A percentile compares a stretch with the other conserved stretches of the same genome.
Conservation (phyloP, 495 filamentous ascomycete species). For the Glarea lozoyensis region DNA sequence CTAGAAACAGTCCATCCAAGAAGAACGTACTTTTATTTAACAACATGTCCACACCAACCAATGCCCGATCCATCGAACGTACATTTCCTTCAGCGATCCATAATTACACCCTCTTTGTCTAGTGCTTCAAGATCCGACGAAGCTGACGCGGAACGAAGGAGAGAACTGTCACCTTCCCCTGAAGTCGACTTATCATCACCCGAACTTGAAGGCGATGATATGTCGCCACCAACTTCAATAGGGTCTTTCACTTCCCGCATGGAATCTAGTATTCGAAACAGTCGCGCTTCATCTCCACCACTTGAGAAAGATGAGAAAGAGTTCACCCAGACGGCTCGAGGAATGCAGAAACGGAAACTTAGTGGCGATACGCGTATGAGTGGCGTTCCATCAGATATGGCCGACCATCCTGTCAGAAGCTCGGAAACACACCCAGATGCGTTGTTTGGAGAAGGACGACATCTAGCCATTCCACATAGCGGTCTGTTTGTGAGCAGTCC, state of each 20-base stretch:
- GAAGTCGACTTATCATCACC: constrained; percentile 87
- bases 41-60: constrained; percentile 71
- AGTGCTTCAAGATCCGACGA: constrained; percentile 61
- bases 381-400: constrained; percentile 27
- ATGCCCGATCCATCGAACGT: constrained; percentile 63
- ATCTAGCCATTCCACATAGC: constrained; percentile 11
- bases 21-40: constrained; percentile 93
- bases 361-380: constrained; percentile 32
- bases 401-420: constrained; percentile 36
- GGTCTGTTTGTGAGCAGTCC: constrained; percentile 27
- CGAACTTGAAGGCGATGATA: constrained; percentile 59
- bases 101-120: constrained; percentile 81
- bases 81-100: constrained; percentile 26
- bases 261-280: constrained; percentile 33
- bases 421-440: constrained; percentile 42
- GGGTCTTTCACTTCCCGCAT: constrained; percentile 47
- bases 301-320: constrained; percentile 94
- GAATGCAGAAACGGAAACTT: constrained; percentile 67
- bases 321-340: constrained; percentile 88
- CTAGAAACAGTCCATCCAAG: constrained; percentile 85
- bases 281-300: constrained; percentile 70
- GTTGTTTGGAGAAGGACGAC: constrained; percentile 41
- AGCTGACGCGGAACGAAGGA: constrained; percentile 58
- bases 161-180: constrained; percentile 75
- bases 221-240: constrained; percentile 42